Conservation (phyloP, 2,329 filamentous ascomycete genomes). For the Diplodia seriata region DNA sequence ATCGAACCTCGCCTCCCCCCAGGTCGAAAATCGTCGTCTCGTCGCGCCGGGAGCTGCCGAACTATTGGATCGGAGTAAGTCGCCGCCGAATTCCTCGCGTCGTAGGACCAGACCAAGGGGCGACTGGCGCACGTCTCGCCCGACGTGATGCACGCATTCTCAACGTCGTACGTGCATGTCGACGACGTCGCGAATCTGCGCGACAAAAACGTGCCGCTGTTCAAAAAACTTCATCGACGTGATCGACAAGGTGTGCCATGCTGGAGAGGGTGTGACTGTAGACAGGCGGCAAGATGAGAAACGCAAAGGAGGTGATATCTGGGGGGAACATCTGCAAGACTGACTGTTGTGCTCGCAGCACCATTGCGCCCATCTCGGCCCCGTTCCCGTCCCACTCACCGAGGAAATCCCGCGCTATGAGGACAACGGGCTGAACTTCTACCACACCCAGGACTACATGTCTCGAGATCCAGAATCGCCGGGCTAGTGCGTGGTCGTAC, state of each 20-base stretch:
- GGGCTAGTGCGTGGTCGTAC: constrained; percentile 36
- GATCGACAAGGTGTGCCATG: constrained; percentile 39
- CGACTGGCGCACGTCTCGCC: constrained; percentile 35
- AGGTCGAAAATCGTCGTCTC: constrained; percentile 42
- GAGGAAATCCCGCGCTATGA: constrained; percentile 32
- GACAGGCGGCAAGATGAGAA: constrained; percentile 27
- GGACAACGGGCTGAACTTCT: constrained; percentile 34
- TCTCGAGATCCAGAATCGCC: constrained; percentile 37
- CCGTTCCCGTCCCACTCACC: constrained; percentile 31
- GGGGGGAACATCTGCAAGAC: not conserved
- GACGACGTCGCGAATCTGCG: constrained; percentile 42
- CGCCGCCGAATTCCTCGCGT: constrained; percentile 43
- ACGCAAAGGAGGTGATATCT: too few relatives aligned
- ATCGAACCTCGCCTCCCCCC: not conserved
- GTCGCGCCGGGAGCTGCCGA: constrained; percentile 39
- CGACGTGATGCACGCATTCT: constrained; percentile 46
- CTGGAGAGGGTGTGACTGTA: constrained; percentile 39
- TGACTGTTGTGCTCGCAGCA: constrained; percentile 12
- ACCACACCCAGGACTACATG: constrained; percentile 35
- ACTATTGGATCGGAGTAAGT: constrained; percentile 40
- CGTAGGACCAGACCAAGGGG: not conserved
- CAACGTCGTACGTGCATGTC: constrained; percentile 45
- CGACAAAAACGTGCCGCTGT: constrained; percentile 42
- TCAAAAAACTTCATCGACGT: constrained; percentile 46
- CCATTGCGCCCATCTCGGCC: constrained; percentile 34